phyloP scores from a whole-genome alignment of 2,329 filamentous ascomycete genomes.

The Scytalidium sp. region DNA sequence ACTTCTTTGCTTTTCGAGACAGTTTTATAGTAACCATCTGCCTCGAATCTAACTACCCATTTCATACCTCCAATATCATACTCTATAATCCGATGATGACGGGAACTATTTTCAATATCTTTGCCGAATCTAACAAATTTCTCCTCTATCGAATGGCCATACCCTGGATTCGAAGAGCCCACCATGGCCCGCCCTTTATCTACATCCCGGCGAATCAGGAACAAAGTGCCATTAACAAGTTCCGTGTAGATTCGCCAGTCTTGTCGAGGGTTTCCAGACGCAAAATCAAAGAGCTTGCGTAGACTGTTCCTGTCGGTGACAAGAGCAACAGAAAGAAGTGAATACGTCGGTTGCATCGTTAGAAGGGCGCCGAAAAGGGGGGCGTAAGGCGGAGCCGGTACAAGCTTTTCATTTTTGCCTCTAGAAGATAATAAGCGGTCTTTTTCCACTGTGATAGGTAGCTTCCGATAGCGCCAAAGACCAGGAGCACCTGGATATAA shows the following conservation, averaged over 20 bases:
- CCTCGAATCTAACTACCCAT: conserved; percentile 26
- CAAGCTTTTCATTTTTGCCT: conserved; percentile 27
- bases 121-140: conserved; percentile 19
- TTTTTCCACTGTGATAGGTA: conserved; percentile 15
- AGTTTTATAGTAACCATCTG: conserved; percentile 22
- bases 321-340: conserved; percentile 20
- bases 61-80: conserved; percentile 24
- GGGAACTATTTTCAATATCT: conserved; percentile 15
- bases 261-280: conserved; percentile 17
- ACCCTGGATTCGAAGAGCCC: conserved; percentile 18
- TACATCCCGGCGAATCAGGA: conserved; percentile 28
- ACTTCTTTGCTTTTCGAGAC: not conserved
- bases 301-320: conserved; percentile 28
- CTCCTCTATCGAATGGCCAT: conserved; percentile 29
- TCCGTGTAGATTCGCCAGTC: conserved; percentile 30
- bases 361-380: conserved; percentile 23
- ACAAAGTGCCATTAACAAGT: conserved; percentile 29
- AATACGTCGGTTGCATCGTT: conserved; percentile 16
- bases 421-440: conserved; percentile 17
- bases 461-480: conserved; percentile 8
- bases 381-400: conserved; percentile 22
- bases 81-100: conserved; percentile 22
- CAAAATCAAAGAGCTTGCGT: conserved; percentile 25
- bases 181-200: conserved; percentile 12
- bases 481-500: conserved; percentile 12